Percentiles rank a stretch among this genome's conserved stretches.
phyloP scores from a whole-genome alignment of 345 rosid species.

The Bruguiera gymnorhiza region DNA sequence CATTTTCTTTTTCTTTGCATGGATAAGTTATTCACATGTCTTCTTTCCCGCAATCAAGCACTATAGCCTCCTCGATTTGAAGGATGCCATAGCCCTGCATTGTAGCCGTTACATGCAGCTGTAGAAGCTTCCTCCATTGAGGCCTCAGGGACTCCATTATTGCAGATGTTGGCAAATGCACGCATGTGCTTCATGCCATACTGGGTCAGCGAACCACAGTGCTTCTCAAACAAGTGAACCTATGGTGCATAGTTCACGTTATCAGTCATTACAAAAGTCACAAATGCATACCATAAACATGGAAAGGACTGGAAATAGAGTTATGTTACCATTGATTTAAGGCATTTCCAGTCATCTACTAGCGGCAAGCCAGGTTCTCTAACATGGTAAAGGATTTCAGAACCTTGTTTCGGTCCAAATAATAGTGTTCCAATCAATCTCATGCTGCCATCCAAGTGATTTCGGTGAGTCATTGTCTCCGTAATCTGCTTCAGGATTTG shows the following conservation, averaged over 20 bases:
- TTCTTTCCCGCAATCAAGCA: constrained; percentile 40
- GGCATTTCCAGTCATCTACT: constrained; percentile 82
- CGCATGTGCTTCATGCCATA: constrained; percentile 98
- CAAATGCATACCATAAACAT: not conserved
- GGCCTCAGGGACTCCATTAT: constrained; percentile 43
- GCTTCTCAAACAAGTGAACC: constrained; percentile 72
- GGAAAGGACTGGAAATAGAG: not conserved
- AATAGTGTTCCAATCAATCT: constrained; percentile 56
- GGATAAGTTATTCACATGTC: not conserved
- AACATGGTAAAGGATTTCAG: constrained; percentile 33
- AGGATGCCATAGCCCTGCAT: constrained; percentile 41
- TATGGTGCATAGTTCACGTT: constrained; percentile 9
- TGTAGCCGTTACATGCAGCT: constrained; percentile 48
- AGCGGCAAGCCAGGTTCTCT: constrained; percentile 58
- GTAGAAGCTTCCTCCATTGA: constrained; percentile 60
- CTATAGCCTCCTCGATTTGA: constrained; percentile 67
- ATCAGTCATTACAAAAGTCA: not conserved
- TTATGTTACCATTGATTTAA: constrained; percentile 59
- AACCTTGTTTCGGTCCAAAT: constrained; percentile 51
- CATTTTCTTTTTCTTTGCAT: not conserved
- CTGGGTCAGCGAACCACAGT: constrained; percentile 78
- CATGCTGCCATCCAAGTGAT: constrained; percentile 66
- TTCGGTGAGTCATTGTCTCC: constrained; percentile 48
- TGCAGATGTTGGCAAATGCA: constrained; percentile 85
- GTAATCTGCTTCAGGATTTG: constrained; percentile 49